phyloP scores from a whole-genome alignment of 2,329 filamentous ascomycete genomes.

The Pseudocercospora cruenta region DNA sequence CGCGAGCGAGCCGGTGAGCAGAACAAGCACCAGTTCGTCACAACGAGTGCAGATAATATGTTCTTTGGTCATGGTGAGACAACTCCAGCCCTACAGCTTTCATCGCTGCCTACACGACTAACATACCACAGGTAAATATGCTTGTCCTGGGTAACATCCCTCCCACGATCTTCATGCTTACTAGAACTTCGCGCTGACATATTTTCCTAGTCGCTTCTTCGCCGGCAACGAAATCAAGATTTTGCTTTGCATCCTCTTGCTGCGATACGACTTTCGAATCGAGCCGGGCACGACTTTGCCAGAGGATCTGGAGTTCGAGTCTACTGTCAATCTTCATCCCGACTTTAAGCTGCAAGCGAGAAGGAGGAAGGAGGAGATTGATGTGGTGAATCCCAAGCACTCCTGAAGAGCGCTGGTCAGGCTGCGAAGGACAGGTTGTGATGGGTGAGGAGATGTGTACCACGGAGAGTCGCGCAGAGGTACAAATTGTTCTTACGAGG shows the following conservation, averaged over 20 bases:
- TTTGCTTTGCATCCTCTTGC: constrained; percentile 35
- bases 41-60: constrained; percentile 28
- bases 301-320: background rate
- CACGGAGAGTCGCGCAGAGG: no score
- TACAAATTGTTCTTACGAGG: no score
- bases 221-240: constrained; percentile 41
- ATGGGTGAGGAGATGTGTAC: no score
- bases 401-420: no score
- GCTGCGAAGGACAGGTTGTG: no score
- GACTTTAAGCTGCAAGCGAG: background rate
- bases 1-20: constrained; percentile 28
- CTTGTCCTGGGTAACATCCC: constrained; percentile 32
- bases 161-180: no score
- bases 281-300: background rate
- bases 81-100: no score
- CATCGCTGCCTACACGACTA: no score
- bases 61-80: constrained; percentile 36
- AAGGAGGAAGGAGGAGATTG: background rate
- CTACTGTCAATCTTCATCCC: background rate
- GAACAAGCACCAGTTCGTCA: constrained; percentile 31
- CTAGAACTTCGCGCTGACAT: no score
- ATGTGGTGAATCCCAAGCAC: background rate
- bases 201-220: constrained; percentile 33
- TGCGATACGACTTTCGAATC: constrained; percentile 39
- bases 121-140: constrained; percentile 25